phyloP scores from a whole-genome alignment of 305 asterid genomes.

The Ilex paraguariensis region DNA sequence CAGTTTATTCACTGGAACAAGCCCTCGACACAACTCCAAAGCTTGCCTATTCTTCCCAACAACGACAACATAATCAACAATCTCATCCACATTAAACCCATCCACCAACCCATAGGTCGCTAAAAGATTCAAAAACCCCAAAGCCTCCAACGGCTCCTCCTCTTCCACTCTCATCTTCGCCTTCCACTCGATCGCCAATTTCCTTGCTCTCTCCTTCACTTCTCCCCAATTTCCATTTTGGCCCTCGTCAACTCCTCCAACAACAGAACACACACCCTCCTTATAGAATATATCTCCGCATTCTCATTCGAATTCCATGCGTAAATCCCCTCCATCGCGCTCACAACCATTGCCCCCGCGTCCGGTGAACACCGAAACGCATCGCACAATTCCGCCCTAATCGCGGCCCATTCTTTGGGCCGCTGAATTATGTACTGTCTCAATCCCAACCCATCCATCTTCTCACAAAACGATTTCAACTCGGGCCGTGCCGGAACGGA shows the following conservation, averaged over 20 bases:
- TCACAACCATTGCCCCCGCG: conserved; percentile 45
- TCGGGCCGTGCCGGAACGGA: conserved; percentile 43
- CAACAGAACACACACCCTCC: conserved; percentile 44
- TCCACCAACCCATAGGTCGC: conserved; percentile 41
- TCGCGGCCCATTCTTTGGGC: conserved; percentile 42
- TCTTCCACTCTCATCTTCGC: conserved; percentile 28
- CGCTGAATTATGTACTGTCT: conserved; percentile 41
- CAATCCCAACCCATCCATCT: conserved; percentile 53
- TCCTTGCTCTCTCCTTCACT: conserved; percentile 37
- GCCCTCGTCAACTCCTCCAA: conserved; percentile 53
- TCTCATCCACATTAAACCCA: conserved; percentile 32
- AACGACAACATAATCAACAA: conserved; percentile 41
- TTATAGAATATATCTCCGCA: conserved; percentile 13
- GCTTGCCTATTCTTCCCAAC: conserved; percentile 44
- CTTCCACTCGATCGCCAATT: conserved; percentile 38
- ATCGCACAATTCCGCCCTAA: conserved; percentile 46
- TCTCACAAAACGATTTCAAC: conserved; percentile 41
- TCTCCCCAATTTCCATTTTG: conserved; percentile 35
- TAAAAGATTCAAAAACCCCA: conserved; percentile 48
- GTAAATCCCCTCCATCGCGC: conserved; percentile 42
- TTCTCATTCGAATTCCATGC: neutral
- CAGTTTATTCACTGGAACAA: conserved; percentile 38
- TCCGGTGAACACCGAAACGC: conserved; percentile 53
- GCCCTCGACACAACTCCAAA: conserved; percentile 40
- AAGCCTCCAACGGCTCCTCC: conserved; percentile 36